These are phyloP conservation scores for Sporothrix brunneoviolacea DNA, from an alignment of 2,329 filamentous ascomycete genomes.

Conservation along the genomic window DNA sequence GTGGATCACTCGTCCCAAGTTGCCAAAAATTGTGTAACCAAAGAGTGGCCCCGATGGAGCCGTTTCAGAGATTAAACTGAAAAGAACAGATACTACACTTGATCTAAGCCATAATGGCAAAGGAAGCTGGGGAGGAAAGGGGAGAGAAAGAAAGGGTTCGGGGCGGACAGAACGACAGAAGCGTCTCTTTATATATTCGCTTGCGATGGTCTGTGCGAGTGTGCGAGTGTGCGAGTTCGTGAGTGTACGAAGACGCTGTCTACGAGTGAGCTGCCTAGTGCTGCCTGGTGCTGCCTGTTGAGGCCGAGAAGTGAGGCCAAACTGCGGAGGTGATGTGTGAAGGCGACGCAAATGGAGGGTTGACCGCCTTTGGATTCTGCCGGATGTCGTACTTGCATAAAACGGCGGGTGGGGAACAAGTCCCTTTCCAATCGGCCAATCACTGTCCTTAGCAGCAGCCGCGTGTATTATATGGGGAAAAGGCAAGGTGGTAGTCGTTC, in stretches of 20 bases:
- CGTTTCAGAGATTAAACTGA: slow-evolving; percentile 93
- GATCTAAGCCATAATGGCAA: slow-evolving; percentile 66
- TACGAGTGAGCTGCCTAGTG: no score
- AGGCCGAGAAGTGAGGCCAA: slow-evolving; percentile 2
- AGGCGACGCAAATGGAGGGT: neutral
- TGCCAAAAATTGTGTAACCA: slow-evolving; percentile 67
- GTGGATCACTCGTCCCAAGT: slow-evolving; percentile 43
- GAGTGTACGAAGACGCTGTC: no score
- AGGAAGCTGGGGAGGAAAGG: slow-evolving; percentile 44
- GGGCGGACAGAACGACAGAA: neutral
- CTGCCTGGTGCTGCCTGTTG: no score
- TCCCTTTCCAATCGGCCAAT: neutral
- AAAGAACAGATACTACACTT: slow-evolving; percentile 95
- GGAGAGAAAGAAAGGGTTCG: slow-evolving; percentile 31
- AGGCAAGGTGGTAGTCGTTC: neutral
- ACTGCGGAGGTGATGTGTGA: neutral
- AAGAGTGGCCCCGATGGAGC: slow-evolving; percentile 64
- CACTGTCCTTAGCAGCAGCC: slow-evolving; percentile 3
- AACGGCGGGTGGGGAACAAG: slow-evolving; percentile 1
- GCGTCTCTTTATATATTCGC: slow-evolving; percentile 1
- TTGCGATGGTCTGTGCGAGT: neutral
- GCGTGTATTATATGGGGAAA: no score
- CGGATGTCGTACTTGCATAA: neutral
- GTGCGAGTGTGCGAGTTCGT: no score
- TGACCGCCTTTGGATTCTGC: slow-evolving; percentile 14